phyloP scores from a whole-genome alignment of 768 basidiomycete genomes.

The Suillus plorans region DNA sequence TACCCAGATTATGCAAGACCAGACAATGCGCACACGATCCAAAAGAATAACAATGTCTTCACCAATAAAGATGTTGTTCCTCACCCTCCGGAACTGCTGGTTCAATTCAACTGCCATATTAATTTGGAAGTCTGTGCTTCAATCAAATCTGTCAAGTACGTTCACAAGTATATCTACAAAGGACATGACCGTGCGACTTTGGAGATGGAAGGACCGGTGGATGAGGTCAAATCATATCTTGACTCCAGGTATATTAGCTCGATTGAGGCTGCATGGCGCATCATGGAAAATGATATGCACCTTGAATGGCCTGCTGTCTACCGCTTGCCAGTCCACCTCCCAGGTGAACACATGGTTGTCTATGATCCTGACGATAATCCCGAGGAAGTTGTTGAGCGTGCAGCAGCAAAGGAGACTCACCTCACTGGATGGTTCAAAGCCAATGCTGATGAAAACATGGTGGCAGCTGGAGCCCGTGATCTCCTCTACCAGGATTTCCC shows the following conservation, averaged over 20 bases:
- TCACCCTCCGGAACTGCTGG: slow-evolving; percentile 35
- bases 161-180: slow-evolving; percentile 52
- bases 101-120: slow-evolving; percentile 45
- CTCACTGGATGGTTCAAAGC: slow-evolving; percentile 35
- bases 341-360: too few species aligned
- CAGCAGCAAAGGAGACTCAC: slow-evolving; percentile 10
- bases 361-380: too few species aligned
- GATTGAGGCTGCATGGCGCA: slow-evolving; percentile 28
- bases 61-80: slow-evolving; percentile 46
- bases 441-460: slow-evolving; percentile 11
- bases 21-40: slow-evolving; percentile 32
- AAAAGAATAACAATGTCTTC: slow-evolving; percentile 20
- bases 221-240: slow-evolving; percentile 38
- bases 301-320: too few species aligned
- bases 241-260: slow-evolving; percentile 40
- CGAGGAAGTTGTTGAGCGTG: too few species aligned
- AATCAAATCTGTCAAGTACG: slow-evolving; percentile 43
- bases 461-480: too few species aligned
- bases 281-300: slow-evolving; percentile 8
- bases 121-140: slow-evolving; percentile 45
- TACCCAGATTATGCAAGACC: slow-evolving; percentile 39
- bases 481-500: too few species aligned
- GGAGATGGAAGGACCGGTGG: slow-evolving; percentile 19
- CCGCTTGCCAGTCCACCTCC: too few species aligned
- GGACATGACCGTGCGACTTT: slow-evolving; percentile 42